Evolutionary conservation across 2,329 filamentous ascomycete species (phyloP), one percentile per base, ranked within the genome.

Genomic region (Coniochaeta pulveracea): DNA sequence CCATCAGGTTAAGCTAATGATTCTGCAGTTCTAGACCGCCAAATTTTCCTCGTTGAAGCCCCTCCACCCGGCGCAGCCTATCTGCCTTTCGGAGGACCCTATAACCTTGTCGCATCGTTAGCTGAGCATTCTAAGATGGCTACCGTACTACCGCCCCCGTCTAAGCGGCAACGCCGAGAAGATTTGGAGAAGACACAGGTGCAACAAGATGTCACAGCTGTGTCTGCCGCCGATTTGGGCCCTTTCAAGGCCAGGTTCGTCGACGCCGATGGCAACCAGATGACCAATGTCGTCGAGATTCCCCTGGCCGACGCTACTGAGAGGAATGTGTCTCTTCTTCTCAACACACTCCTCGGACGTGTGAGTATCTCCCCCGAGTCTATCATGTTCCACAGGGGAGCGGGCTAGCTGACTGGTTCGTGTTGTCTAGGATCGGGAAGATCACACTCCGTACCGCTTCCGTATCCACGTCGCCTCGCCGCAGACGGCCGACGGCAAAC

Each of bases 201-300:
- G 29, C 85, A 93, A 50, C 80, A 91, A 51, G 78, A 88, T 60
- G 70, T 89, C 33, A 63, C 71, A 26, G 64, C 76, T 15, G 70
- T 81, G 24, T 69, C 82, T 32, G 72, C 80, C 1, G 72, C 76
- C 21, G 70, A 81, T 43, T 63, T 76, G 31, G 86, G 85, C 43
- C 85, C 77, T 39, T 76, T 93, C 51, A 80, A 85, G 55, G 78
- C 93, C 30, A 83, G 89, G 44, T 95, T 96, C 57, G 70, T 85
- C 50, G 86, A 96, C 55, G 76, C 83, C 40, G 72, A 82, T 68
- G 61, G 74, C 66, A 54, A 85, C 68, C 60, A 85, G 69, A 46
- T 80, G 69, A 54, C 79, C 64, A 55, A 85, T 72, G 55, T 81
- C 61, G 52, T 79, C 31, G 68, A 79, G 46, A 79, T 95, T 26